A percentile compares a stretch with the other conserved stretches of the same genome.
phyloP scores from a whole-genome alignment of 768 basidiomycete genomes.

The Royoungia palumana region DNA sequence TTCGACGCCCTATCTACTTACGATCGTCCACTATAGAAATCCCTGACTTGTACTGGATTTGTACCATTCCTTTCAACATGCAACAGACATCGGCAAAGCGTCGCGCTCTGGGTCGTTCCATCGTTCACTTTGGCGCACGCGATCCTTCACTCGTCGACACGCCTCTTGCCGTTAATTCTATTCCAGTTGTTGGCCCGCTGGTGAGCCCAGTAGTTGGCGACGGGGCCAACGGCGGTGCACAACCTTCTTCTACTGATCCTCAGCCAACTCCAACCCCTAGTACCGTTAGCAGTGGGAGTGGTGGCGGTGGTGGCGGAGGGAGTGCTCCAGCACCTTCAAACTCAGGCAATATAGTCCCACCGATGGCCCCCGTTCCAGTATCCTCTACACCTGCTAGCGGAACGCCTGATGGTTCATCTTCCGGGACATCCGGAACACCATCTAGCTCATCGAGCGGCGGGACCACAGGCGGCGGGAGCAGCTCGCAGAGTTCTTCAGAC shows the following conservation, averaged over 20 bases:
- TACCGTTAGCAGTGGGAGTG: not conserved
- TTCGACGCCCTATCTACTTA: not conserved
- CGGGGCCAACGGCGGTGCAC: not conserved
- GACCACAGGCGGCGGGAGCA: not conserved
- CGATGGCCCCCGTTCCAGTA: not conserved
- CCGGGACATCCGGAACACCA: not conserved
- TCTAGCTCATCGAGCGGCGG: not conserved
- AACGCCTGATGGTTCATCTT: not conserved
- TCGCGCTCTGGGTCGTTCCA: constrained; percentile 9
- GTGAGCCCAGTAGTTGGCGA: constrained; percentile 34
- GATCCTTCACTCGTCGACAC: constrained; percentile 38
- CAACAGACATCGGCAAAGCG: constrained; percentile 5
- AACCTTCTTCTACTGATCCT: constrained; percentile 5
- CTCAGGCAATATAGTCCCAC: not conserved
- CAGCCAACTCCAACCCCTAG: not conserved
- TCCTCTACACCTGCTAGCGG: not conserved
- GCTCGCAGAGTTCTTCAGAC: not conserved
- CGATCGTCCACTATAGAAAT: not conserved
- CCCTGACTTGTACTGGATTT: constrained; percentile 1
- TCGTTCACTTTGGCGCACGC: constrained; percentile 32
- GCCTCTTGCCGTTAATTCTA: constrained; percentile 26
- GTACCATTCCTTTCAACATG: constrained; percentile 15
- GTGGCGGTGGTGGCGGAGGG: not conserved
- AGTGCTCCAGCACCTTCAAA: not conserved
- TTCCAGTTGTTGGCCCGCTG: constrained; percentile 41